Evolutionary conservation across 257 asterid genomes (phyloP).

Genomic region (Nicotiana otophora): DNA sequence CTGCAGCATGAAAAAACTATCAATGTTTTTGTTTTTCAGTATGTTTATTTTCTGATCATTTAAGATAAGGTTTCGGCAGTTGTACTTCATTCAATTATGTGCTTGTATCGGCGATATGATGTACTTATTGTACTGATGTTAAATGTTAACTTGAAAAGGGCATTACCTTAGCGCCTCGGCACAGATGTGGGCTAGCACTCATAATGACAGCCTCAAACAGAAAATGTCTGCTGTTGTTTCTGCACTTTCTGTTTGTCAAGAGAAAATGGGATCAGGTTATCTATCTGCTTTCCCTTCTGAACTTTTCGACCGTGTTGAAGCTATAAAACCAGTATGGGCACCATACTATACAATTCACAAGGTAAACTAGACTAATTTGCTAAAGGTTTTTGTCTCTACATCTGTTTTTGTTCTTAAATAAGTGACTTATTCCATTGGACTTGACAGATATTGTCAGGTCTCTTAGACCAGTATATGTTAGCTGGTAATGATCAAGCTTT

Average conservation of each 20-base stretch:
- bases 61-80: background rate
- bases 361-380: slow-evolving; percentile 27
- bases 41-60: background rate
- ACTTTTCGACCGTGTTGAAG: slow-evolving; percentile 66
- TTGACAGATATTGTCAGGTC: slow-evolving; percentile 75
- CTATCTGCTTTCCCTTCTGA: slow-evolving; percentile 85
- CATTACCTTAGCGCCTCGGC: slow-evolving; percentile 90
- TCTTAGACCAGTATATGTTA: slow-evolving; percentile 65
- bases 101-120: background rate
- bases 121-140: background rate
- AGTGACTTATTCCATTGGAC: background rate
- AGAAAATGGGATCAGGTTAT: slow-evolving; percentile 66
- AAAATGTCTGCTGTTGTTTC: slow-evolving; percentile 59
- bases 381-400: background rate
- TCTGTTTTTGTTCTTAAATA: background rate
- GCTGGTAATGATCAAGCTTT: slow-evolving; percentile 62
- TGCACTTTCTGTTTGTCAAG: slow-evolving; percentile 54
- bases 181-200: slow-evolving; percentile 86
- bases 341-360: slow-evolving; percentile 92
- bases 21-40: background rate
- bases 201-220: slow-evolving; percentile 46
- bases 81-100: background rate
- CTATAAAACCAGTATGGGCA: slow-evolving; percentile 75
- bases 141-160: slow-evolving; percentile 32
- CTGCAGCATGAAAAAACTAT: background rate